These are phyloP conservation scores for Tolypocladium pustulatum DNA, from an alignment of 2,329 filamentous ascomycete genomes.

Conservation along the genomic window DNA sequence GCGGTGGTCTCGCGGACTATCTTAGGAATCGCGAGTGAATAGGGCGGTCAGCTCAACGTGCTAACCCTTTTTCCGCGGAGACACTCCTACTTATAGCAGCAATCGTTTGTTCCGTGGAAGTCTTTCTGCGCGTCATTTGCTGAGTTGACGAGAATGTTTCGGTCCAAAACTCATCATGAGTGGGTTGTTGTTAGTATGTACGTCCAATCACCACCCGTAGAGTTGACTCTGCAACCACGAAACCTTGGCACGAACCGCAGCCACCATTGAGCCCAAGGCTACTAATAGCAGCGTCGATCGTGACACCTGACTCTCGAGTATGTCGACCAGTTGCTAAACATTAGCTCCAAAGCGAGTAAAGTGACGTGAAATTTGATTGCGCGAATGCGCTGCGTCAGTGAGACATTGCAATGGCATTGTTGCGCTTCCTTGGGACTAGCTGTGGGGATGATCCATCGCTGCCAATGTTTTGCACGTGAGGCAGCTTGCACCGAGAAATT, in stretches of 20 bases:
- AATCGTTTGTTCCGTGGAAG: neutral
- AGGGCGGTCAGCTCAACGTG: neutral
- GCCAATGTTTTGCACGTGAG: neutral
- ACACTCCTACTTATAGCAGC: neutral
- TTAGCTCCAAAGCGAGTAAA: too few species aligned
- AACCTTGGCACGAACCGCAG: too few species aligned
- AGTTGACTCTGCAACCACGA: too few species aligned
- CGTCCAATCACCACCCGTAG: too few species aligned
- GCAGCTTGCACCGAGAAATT: neutral
- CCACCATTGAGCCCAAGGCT: too few species aligned
- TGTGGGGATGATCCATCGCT: neutral
- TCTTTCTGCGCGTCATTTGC: neutral
- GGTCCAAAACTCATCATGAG: too few species aligned
- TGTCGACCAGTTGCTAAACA: too few species aligned
- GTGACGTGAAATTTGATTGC: too few species aligned
- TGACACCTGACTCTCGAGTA: too few species aligned
- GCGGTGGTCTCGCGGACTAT: neutral
- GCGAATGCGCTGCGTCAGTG: neutral
- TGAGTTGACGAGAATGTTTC: too few species aligned
- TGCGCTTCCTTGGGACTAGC: neutral
- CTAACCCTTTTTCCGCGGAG: neutral
- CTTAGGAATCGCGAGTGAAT: neutral
- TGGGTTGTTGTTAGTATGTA: too few species aligned
- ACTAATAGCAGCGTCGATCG: too few species aligned
- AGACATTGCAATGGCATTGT: neutral